These are phyloP conservation scores for Lathyrus oleraceus DNA, from an alignment of 306 rosid species.

Conservation along the genomic window DNA sequence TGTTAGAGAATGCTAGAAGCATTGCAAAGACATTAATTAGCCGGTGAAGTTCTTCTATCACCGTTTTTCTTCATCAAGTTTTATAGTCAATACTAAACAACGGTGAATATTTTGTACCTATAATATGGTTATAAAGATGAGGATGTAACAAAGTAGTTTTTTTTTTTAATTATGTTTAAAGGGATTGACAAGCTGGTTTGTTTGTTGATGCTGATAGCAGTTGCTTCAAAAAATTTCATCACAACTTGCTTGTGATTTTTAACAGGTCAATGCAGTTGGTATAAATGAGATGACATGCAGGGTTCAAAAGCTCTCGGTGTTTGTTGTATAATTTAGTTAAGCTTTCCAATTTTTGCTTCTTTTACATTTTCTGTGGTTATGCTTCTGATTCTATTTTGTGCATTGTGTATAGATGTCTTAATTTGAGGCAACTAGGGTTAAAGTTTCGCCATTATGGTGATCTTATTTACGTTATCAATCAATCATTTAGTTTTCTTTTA, in stretches of 20 bases:
- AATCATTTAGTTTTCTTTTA: neutral
- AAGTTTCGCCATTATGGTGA: neutral
- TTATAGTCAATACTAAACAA: too few relatives aligned
- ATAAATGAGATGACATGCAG: slow-evolving; percentile 27
- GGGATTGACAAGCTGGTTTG: slow-evolving; percentile 4
- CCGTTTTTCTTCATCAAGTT: neutral
- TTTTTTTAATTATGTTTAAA: slow-evolving; percentile 1
- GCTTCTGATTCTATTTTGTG: neutral
- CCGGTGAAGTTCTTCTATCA: slow-evolving; percentile 34
- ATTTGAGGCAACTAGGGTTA: neutral
- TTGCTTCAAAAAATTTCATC: slow-evolving; percentile 9
- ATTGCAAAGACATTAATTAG: slow-evolving; percentile 53
- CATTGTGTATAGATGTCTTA: neutral
- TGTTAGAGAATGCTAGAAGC: slow-evolving; percentile 59
- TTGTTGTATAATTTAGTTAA: slow-evolving; percentile 29
- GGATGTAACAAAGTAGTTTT: neutral
- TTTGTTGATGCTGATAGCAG: slow-evolving; percentile 1
- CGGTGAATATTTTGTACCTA: too few relatives aligned
- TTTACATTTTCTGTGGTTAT: neutral
- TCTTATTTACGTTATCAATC: neutral
- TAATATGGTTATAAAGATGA: neutral
- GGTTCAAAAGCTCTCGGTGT: slow-evolving; percentile 15
- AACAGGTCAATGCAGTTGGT: slow-evolving; percentile 38
- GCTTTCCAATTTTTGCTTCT: slow-evolving; percentile 16
- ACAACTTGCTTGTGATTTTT: slow-evolving; percentile 26